These are phyloP conservation scores for Austroboletus niveus DNA, from an alignment of 1,284 basidiomycete species.

Conservation along the genomic window DNA sequence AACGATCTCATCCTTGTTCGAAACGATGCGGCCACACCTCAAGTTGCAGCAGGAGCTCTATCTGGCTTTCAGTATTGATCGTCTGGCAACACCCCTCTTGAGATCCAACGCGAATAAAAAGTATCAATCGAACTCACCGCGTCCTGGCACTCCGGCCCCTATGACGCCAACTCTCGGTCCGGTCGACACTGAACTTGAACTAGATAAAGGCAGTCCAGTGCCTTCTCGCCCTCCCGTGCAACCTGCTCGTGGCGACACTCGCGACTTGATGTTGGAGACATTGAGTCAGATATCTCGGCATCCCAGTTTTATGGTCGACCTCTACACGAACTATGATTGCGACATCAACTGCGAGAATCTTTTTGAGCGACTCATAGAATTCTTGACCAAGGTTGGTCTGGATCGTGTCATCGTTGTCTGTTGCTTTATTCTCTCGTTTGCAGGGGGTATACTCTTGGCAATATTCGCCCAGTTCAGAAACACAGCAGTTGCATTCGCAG, in stretches of 20 bases:
- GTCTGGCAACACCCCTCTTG: slow-evolving; percentile 62
- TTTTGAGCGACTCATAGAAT: slow-evolving; percentile 89
- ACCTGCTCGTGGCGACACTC: slow-evolving; percentile 84
- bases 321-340: slow-evolving; percentile 97
- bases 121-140: slow-evolving; percentile 43
- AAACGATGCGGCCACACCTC: slow-evolving; percentile 82
- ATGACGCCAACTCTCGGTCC: slow-evolving; percentile 47
- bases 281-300: slow-evolving; percentile 78
- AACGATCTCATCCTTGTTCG: slow-evolving; percentile 85
- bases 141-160: slow-evolving; percentile 54
- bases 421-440: slow-evolving; percentile 7
- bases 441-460: slow-evolving; percentile 77
- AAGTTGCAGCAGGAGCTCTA: slow-evolving; percentile 98
- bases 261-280: slow-evolving; percentile 90
- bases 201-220: slow-evolving; percentile 50
- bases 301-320: slow-evolving; percentile 90
- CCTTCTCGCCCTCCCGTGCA: slow-evolving; percentile 60
- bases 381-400: slow-evolving; percentile 73
- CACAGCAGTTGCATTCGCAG: slow-evolving; percentile 77
- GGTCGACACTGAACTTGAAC: slow-evolving; percentile 43
- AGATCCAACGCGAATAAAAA: slow-evolving; percentile 32
- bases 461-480: slow-evolving; percentile 59
- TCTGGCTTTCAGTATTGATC: slow-evolving; percentile 90
- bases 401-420: neutral
- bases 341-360: slow-evolving; percentile 96